A percentile compares a stretch with the other conserved stretches of the same genome.
These are phyloP conservation scores for Byssoonygena ceratinophila DNA, from an alignment of 2,329 filamentous ascomycete genomes.

Conservation along the genomic window DNA sequence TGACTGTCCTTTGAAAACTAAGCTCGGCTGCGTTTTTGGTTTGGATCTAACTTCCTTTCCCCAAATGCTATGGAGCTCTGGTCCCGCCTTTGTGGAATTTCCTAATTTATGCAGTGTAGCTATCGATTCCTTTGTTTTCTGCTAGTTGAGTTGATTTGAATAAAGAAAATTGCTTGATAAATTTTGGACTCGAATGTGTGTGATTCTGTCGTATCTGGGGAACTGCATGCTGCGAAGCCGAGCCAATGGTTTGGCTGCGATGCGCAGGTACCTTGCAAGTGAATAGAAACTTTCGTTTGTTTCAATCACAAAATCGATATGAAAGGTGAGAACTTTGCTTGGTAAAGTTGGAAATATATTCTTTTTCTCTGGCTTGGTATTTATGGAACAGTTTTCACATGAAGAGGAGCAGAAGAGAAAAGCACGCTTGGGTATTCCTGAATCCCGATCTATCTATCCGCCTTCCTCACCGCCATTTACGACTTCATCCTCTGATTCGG, in stretches of 20 bases:
- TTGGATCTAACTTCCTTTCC: slow-evolving; percentile 9
- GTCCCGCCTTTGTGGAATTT: slow-evolving; percentile 19
- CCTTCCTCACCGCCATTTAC: slow-evolving; percentile 19
- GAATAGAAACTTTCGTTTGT: not conserved
- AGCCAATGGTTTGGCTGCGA: not conserved
- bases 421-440: too few species aligned
- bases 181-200: not conserved
- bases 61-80: slow-evolving; percentile 19
- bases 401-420: too few species aligned
- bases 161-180: slow-evolving; percentile 1
- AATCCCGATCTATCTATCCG: too few species aligned
- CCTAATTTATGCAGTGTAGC: slow-evolving; percentile 11
- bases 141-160: not conserved
- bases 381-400: too few species aligned
- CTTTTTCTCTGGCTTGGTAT: too few species aligned
- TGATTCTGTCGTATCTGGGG: not conserved
- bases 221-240: not conserved
- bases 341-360: too few species aligned
- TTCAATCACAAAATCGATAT: too few species aligned
- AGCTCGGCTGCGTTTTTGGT: slow-evolving; percentile 1
- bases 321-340: too few species aligned
- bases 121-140: slow-evolving; percentile 14
- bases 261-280: not conserved
- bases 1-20: not conserved
- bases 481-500: slow-evolving; percentile 19